phyloP scores from a whole-genome alignment of 371 early-diverging fungal species.

The Choanephora cucurbitarum region DNA sequence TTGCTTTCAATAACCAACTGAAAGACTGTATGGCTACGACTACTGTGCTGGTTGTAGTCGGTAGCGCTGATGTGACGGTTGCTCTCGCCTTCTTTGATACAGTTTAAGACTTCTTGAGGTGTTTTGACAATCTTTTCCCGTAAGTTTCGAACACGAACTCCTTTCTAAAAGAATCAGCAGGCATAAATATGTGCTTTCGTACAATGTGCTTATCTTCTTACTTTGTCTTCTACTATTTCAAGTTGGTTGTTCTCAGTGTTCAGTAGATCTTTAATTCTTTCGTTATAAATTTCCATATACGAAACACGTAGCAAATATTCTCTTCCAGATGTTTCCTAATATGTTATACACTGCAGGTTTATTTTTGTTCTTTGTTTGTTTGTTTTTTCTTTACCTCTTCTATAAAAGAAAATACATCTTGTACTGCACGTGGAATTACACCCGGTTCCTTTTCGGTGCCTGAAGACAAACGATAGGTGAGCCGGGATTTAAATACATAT shows the following conservation, averaged over 20 bases:
- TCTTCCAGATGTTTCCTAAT: constrained; percentile 48
- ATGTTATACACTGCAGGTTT: background rate
- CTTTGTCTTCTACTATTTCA: constrained; percentile 56
- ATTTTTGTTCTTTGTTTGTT: constrained; percentile 2
- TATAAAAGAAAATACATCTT: constrained; percentile 57
- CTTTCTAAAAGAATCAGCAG: no score
- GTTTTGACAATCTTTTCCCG: constrained; percentile 85
- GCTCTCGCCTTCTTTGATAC: constrained; percentile 25
- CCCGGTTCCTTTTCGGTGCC: constrained; percentile 61
- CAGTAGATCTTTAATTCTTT: constrained; percentile 81
- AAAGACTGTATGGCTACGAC: constrained; percentile 95
- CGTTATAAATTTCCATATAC: constrained; percentile 97
- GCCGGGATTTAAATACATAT: background rate
- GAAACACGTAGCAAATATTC: constrained; percentile 91
- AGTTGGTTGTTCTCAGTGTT: constrained; percentile 77
- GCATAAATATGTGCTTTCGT: no score
- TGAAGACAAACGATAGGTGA: constrained; percentile 39
- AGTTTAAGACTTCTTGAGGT: constrained; percentile 60
- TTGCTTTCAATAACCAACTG: constrained; percentile 74
- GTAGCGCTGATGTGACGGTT: constrained; percentile 88
- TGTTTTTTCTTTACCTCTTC: constrained; percentile 33
- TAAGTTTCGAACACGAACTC: constrained; percentile 56
- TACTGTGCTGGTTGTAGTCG: constrained; percentile 88
- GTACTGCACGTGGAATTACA: constrained; percentile 55
- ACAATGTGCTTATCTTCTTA: constrained; percentile 87